These are phyloP conservation scores for Solanum paucissectum DNA, from an alignment of 257 asterid species.

Conservation along the genomic window DNA sequence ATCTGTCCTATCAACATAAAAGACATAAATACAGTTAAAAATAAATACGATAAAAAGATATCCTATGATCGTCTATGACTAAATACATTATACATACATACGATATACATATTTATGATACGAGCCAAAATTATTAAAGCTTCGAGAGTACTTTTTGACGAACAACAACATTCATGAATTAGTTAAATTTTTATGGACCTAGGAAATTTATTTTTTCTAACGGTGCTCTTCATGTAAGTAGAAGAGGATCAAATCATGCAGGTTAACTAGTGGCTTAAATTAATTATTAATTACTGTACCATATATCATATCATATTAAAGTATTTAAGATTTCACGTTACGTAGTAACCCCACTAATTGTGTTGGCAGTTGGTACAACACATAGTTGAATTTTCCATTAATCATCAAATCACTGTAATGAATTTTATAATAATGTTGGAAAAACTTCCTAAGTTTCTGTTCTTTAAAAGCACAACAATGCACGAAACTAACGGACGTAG, in stretches of 20 bases:
- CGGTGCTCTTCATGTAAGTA: background rate
- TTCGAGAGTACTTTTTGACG: background rate
- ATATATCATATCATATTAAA: background rate
- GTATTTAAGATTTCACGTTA: background rate
- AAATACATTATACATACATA: background rate
- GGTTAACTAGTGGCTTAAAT: background rate
- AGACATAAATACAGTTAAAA: background rate
- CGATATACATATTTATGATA: background rate
- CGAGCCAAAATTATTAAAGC: no score
- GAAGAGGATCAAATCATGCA: background rate
- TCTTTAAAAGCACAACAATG: background rate
- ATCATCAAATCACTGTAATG: background rate
- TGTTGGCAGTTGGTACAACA: background rate
- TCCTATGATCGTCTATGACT: background rate
- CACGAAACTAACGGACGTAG: background rate
- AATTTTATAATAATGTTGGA: background rate
- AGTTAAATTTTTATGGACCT: background rate
- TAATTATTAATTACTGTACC: background rate
- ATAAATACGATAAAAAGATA: background rate
- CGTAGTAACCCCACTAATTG: background rate
- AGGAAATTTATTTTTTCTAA: background rate
- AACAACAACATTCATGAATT: background rate
- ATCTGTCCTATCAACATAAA: background rate
- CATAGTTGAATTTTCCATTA: background rate
- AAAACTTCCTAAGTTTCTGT: background rate